phyloP scores from a whole-genome alignment of 2,329 filamentous ascomycete species.

The Didymella segeticola region DNA sequence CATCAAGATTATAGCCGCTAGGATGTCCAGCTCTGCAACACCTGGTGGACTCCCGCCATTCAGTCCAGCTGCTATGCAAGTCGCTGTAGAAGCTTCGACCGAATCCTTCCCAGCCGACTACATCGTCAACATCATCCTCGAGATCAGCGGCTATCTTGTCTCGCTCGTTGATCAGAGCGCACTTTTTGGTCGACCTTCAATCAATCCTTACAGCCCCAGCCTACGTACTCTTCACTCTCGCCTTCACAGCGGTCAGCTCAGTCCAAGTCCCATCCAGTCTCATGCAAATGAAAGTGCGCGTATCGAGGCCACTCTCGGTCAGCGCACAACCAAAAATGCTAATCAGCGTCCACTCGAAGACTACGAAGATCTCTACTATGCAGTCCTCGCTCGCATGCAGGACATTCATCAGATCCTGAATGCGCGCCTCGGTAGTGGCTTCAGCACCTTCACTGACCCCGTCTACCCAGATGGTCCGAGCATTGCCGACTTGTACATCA shows the following conservation, averaged over 20 bases:
- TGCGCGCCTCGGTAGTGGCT: conserved; percentile 33
- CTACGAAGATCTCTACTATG: conserved; percentile 46
- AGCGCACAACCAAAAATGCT: conserved; percentile 68
- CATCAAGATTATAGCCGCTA: neutral
- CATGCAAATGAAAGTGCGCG: conserved; percentile 20
- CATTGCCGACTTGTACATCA: conserved; percentile 22
- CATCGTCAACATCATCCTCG: conserved; percentile 19
- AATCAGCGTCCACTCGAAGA: conserved; percentile 56
- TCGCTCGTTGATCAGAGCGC: conserved; percentile 17
- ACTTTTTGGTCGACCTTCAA: conserved; percentile 15
- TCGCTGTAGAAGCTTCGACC: conserved; percentile 15
- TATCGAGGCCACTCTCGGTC: conserved; percentile 56
- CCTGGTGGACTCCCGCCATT: conserved; percentile 17
- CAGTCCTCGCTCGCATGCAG: conserved; percentile 33
- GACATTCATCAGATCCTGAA: conserved; percentile 33
- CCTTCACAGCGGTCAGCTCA: conserved; percentile 42
- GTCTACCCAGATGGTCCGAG: conserved; percentile 22
- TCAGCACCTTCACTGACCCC: conserved; percentile 22
- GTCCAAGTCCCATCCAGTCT: conserved; percentile 23
- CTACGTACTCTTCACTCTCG: conserved; percentile 37
- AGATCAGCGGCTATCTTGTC: conserved; percentile 25
- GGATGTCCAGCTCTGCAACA: neutral
- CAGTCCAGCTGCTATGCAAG: conserved; percentile 23
- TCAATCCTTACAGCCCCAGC: conserved; percentile 36
- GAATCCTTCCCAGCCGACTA: conserved; percentile 16